Evolutionary conservation across 352 stramenopile species (phyloP).

Genomic region (Globisporangium nunn): DNA sequence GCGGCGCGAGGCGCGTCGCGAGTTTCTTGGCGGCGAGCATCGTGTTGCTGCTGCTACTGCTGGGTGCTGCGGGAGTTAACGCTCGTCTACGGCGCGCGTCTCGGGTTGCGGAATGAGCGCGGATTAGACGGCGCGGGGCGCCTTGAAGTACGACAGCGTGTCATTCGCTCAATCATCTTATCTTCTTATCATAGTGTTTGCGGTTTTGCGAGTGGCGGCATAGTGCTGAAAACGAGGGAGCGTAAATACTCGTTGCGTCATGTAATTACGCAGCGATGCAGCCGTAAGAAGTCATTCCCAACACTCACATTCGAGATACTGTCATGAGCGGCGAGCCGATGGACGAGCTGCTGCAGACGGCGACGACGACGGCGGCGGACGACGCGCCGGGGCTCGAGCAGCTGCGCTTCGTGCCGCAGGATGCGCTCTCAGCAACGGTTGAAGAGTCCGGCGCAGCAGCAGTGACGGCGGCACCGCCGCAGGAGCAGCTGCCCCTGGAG

Average conservation of each 20-base stretch:
- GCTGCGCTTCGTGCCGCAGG: not conserved
- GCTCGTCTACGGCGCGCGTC: slow-evolving; percentile 5
- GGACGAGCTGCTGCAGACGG: no score
- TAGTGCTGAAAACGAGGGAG: not conserved
- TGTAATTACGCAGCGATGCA: not conserved
- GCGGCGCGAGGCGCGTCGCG: slow-evolving; percentile 16
- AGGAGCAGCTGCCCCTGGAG: not conserved
- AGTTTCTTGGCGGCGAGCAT: slow-evolving; percentile 26
- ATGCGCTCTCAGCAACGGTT: no score
- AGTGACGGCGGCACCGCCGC: no score
- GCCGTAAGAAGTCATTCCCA: not conserved
- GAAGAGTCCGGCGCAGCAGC: not conserved
- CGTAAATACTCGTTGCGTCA: not conserved
- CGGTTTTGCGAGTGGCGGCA: not conserved
- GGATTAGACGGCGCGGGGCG: not conserved
- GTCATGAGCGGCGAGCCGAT: not conserved
- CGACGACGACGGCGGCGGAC: not conserved
- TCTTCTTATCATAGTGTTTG: not conserved
- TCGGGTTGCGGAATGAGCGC: not conserved
- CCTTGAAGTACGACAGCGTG: not conserved
- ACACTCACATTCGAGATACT: not conserved
- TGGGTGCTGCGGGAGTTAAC: not conserved
- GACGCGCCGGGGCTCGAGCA: not conserved
- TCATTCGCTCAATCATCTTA: not conserved
- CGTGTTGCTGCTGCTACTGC: no score